Conservation (phyloP, 1,284 basidiomycete species). For the Ganoderma leucocontextum region DNA sequence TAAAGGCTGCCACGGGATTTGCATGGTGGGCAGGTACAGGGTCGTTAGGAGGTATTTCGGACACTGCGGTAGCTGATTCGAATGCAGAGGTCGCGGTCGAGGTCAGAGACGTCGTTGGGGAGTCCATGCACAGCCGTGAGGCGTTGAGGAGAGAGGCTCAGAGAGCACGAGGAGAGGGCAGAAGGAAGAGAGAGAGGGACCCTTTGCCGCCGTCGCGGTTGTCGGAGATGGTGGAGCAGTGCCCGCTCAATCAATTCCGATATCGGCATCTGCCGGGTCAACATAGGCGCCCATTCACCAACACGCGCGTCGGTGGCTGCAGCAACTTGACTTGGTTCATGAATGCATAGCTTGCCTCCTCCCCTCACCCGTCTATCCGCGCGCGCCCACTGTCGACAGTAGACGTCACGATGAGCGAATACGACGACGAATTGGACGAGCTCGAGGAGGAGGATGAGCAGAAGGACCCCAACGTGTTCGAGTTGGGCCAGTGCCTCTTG, state of each 20-base stretch:
- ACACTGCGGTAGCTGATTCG: constrained; percentile 18
- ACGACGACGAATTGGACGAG: constrained; percentile 50
- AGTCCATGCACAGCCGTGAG: constrained; percentile 31
- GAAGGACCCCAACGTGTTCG: constrained; percentile 54
- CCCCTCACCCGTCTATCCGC: background rate
- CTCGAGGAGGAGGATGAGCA: constrained; percentile 52
- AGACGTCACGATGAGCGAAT: constrained; percentile 11
- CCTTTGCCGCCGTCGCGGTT: background rate
- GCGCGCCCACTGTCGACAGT: constrained; percentile 1
- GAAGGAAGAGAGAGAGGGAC: constrained; percentile 5
- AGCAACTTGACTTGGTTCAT: background rate
- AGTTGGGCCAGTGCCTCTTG: constrained; percentile 53
- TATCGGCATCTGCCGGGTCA: background rate
- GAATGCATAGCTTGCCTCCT: constrained; percentile 3
- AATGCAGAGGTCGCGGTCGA: constrained; percentile 21
- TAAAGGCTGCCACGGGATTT: constrained; percentile 77
- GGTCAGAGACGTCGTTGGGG: constrained; percentile 14
- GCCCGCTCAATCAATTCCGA: background rate
- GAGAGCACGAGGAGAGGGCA: background rate
- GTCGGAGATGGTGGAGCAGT: background rate
- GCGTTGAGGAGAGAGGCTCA: background rate
- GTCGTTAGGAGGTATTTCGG: constrained; percentile 30
- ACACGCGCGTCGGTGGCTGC: background rate
- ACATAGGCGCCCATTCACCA: background rate
- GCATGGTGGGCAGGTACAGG: constrained; percentile 48